phyloP scores from a whole-genome alignment of 2,329 filamentous ascomycete genomes.

The Hirsutella thompsonii region DNA sequence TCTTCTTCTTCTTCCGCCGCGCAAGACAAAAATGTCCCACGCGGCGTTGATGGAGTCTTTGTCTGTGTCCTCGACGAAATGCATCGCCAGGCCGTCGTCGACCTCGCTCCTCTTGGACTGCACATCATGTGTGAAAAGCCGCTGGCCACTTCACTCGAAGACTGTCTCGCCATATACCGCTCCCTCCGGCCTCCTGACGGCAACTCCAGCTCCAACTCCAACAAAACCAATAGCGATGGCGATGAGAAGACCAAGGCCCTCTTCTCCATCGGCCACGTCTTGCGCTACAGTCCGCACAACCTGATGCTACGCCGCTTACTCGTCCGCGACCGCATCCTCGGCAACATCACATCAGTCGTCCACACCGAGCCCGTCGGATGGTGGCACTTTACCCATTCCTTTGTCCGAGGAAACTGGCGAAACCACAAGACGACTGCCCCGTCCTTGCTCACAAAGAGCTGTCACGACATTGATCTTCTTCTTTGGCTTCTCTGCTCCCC shows the following conservation, averaged over 20 bases:
- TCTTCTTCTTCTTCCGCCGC: slow-evolving; percentile 13
- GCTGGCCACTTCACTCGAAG: slow-evolving; percentile 62
- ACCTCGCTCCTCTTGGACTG: slow-evolving; percentile 54
- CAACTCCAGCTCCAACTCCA: too few relatives aligned
- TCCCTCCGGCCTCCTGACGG: slow-evolving; percentile 35
- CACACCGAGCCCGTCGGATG: slow-evolving; percentile 92
- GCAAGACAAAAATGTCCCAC: too few relatives aligned
- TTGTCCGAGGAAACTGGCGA: slow-evolving; percentile 90
- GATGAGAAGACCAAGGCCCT: slow-evolving; percentile 31
- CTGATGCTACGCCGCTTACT: slow-evolving; percentile 69
- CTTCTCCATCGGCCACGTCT: slow-evolving; percentile 87
- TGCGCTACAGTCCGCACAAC: slow-evolving; percentile 90
- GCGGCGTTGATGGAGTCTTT: slow-evolving; percentile 49
- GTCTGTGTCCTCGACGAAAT: slow-evolving; percentile 72
- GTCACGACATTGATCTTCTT: slow-evolving; percentile 88
- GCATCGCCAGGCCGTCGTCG: slow-evolving; percentile 70
- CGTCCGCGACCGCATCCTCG: slow-evolving; percentile 61
- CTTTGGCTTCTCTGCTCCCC: slow-evolving; percentile 84
- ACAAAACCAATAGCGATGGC: too few relatives aligned
- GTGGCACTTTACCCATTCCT: slow-evolving; percentile 91
- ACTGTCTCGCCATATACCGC: slow-evolving; percentile 64
- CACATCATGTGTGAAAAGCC: slow-evolving; percentile 97
- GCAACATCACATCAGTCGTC: slow-evolving; percentile 73
- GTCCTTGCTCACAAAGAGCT: slow-evolving; percentile 85
- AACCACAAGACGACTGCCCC: slow-evolving; percentile 65